phyloP scores from a whole-genome alignment of 148 eudicot genomes.

The Spergularia marina region DNA sequence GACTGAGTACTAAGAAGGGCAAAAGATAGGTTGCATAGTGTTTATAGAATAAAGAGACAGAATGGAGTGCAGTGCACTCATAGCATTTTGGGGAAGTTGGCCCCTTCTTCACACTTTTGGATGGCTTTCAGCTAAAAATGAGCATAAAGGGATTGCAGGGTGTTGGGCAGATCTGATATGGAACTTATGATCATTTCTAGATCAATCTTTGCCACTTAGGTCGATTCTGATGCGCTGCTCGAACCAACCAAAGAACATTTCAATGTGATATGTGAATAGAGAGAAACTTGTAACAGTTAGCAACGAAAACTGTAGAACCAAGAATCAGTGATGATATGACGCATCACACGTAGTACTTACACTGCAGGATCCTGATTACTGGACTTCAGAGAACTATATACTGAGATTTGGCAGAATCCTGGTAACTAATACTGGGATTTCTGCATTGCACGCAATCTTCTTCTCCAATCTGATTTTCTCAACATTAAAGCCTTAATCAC shows the following conservation, averaged over 20 bases:
- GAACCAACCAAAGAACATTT: no score
- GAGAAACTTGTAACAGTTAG: no score
- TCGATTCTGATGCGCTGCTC: background rate
- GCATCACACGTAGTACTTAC: background rate
- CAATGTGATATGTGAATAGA: no score
- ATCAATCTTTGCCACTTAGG: background rate
- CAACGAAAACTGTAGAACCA: no score
- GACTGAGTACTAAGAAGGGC: background rate
- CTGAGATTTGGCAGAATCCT: no score
- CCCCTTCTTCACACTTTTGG: constrained; percentile 16
- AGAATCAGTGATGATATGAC: no score
- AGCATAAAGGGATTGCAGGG: constrained; percentile 28
- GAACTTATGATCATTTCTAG: background rate
- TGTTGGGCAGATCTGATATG: constrained; percentile 21
- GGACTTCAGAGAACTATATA: background rate
- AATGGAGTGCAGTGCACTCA: constrained; percentile 50
- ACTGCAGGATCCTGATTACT: background rate
- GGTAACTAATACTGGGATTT: background rate
- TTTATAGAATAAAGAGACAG: constrained; percentile 21
- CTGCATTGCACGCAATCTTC: background rate
- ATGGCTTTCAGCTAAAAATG: constrained; percentile 7
- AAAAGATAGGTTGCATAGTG: background rate
- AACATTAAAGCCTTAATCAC: no score
- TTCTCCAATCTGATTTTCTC: background rate
- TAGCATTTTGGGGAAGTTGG: constrained; percentile 17